Conservation (phyloP, 108 stramenopile species). For the Epipyxis sp. region DNA sequence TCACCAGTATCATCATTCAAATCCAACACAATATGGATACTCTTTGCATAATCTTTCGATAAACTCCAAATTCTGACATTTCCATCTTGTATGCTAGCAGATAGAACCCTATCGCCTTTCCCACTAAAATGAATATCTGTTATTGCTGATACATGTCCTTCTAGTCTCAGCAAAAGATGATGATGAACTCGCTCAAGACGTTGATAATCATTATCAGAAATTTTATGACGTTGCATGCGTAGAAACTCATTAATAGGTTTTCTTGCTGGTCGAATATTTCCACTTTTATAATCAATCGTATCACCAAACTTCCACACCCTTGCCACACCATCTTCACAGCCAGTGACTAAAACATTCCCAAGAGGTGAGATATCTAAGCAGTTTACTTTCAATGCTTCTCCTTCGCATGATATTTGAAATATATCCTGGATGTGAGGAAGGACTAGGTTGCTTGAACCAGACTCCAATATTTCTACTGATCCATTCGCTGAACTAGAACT, state of each 20-base stretch:
- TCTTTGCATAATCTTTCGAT: conserved; percentile 35
- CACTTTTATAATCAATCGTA: neutral
- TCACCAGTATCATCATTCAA: neutral
- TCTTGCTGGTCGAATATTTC: neutral
- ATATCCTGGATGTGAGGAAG: neutral
- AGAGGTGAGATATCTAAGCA: conserved; percentile 76
- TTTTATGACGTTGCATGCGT: neutral
- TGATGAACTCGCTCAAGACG: neutral
- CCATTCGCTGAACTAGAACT: neutral
- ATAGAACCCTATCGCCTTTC: conserved; percentile 44
- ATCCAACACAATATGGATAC: conserved; percentile 13
- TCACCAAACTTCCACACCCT: conserved; percentile 60
- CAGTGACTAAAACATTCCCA: conserved; percentile 78
- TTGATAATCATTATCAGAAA: neutral
- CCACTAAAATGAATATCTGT: conserved; percentile 44
- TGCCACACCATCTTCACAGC: conserved; percentile 79
- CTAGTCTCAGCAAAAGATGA: conserved; percentile 30
- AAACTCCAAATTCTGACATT: conserved; percentile 45
- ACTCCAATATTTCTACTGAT: neutral
- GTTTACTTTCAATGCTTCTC: conserved; percentile 66
- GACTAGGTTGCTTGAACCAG: neutral
- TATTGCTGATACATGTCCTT: conserved; percentile 44
- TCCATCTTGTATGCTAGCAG: conserved; percentile 43
- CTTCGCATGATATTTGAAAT: neutral
- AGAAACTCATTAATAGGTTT: neutral